Base-by-base conservation (phyloP, 352 stramenopile species). In the Globisporangium nagaii region DNA sequence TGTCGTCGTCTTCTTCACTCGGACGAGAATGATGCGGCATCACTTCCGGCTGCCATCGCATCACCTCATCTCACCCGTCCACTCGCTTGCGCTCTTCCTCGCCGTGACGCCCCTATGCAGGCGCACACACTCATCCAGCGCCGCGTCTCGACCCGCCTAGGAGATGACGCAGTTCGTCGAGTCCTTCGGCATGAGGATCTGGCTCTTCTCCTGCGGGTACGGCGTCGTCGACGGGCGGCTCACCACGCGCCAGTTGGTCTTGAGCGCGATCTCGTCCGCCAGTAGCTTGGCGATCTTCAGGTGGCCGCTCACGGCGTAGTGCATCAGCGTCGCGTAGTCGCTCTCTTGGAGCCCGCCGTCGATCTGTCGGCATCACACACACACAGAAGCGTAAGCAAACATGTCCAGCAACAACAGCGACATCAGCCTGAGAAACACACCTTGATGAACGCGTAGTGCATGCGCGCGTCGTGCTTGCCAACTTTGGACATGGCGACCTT, bases 361-460 rank as follows among this genome's bases (percentile, higher is more conserved):
- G n/a, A 93, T 68, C 79, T 90, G 41, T 8, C 22, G 25, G 3
- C 15, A 2, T 25, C 31, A n/a, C 6, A 28, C 4, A 22, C 9
- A 15, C 1, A 25, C 34, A 43, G n/a, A 20, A 20, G 4, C 3
- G 9, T 36, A 25, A 49, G 43, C 43, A n/a, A 15, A 27, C 13
- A 20, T 5, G 8, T n/a, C 25, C 20, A 45, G 17, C 30, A 36
- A 15, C 19, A 49, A 24, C 12, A 41, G 32, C 39, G 22, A 60
- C 43, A 27, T 24, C 19, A 27, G n/a, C n/a, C n/a, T 15, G 31
- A 40, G 1, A 27, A 53, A 27, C 56, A 9, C 68, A 93, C 79
- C 62, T 86, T 86, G 51, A 94, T 75, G 44, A 86, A 84, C 7
- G 79, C 75, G 61, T 88, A 94, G 68, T 94, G 77, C 63, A 93